A percentile compares a stretch with the other conserved stretches of the same genome.
Evolutionary conservation across 1,284 basidiomycete genomes (phyloP).

Genomic region (Trametes pubescens): DNA sequence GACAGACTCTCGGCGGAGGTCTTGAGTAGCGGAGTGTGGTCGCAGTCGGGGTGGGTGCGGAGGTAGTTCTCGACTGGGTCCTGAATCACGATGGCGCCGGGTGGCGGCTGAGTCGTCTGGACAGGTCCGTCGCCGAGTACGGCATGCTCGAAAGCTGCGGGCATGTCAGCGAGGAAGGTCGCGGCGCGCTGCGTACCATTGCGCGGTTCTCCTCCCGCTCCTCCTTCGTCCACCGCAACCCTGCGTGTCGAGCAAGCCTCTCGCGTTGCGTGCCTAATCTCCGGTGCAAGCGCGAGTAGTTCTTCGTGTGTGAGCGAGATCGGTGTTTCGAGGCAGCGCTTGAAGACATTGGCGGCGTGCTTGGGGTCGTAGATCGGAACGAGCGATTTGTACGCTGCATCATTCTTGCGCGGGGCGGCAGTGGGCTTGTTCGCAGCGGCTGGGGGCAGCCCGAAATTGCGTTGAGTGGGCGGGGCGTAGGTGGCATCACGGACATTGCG

Average conservation of each 20-base stretch:
- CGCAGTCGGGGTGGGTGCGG: background rate
- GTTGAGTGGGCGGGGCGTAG: slow-evolving; percentile 11
- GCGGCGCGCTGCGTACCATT: background rate
- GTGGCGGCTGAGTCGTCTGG: background rate
- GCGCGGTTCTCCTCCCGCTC: too few species aligned
- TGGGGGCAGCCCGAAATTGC: slow-evolving; percentile 9
- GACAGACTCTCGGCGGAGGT: slow-evolving; percentile 17
- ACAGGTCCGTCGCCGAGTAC: background rate
- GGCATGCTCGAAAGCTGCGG: background rate
- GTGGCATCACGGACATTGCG: slow-evolving; percentile 14
- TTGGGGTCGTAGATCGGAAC: slow-evolving; percentile 23
- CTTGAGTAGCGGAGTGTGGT: background rate
- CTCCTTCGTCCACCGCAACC: background rate
- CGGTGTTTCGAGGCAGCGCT: slow-evolving; percentile 19
- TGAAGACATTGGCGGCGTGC: slow-evolving; percentile 20
- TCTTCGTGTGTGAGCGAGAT: slow-evolving; percentile 24
- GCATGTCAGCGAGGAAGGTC: slow-evolving; percentile 13
- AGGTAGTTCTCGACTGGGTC: slow-evolving; percentile 27
- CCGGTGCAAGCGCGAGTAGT: slow-evolving; percentile 24
- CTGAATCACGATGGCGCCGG: slow-evolving; percentile 15
- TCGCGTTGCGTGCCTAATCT: slow-evolving; percentile 15
- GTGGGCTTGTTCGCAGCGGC: background rate
- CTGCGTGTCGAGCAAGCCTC: slow-evolving; percentile 16
- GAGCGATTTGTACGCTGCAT: slow-evolving; percentile 16
- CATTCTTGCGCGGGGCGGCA: slow-evolving; percentile 1